A percentile compares a stretch with the other conserved stretches of the same genome.
Evolutionary conservation across 352 stramenopile species (phyloP).

Genomic region (Phytophthora aleatoria): DNA sequence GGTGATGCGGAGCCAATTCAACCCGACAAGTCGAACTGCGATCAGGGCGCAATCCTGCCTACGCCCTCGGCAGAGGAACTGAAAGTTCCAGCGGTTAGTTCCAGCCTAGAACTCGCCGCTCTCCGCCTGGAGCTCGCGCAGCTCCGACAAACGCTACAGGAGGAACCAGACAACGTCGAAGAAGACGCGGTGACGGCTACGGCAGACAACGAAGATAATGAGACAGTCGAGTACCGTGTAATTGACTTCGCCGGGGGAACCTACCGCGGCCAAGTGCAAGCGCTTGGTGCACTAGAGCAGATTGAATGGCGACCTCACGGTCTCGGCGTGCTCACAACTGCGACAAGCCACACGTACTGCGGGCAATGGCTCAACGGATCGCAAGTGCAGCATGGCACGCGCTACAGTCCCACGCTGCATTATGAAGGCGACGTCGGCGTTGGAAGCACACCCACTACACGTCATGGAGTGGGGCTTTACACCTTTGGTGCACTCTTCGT

Average conservation of each 20-base stretch:
- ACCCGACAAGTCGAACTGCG: background rate
- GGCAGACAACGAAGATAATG: conserved; percentile 1
- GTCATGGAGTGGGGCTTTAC: conserved; percentile 51
- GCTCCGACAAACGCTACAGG: conserved; percentile 13
- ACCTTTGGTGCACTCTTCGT: conserved; percentile 46
- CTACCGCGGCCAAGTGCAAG: conserved; percentile 30
- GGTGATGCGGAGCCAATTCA: conserved; percentile 5
- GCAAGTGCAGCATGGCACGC: conserved; percentile 41
- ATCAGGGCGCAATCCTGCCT: conserved; percentile 4
- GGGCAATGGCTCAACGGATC: conserved; percentile 48
- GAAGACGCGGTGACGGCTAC: background rate
- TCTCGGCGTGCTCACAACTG: conserved; percentile 44
- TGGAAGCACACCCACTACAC: conserved; percentile 4
- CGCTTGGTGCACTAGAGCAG: background rate
- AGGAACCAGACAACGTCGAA: conserved; percentile 3
- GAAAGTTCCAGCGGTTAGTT: background rate
- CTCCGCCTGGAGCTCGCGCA: conserved; percentile 23
- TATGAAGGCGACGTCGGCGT: conserved; percentile 48
- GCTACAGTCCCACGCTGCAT: conserved; percentile 39
- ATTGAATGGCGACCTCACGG: conserved; percentile 38
- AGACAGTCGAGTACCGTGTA: conserved; percentile 20
- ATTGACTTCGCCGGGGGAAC: conserved; percentile 12
- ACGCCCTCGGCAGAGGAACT: background rate
- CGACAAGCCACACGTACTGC: conserved; percentile 32
- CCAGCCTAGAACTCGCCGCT: conserved; percentile 1